Evolutionary conservation across 1,284 basidiomycete genomes (phyloP).

Genomic region (Neonothopanus nambi): DNA sequence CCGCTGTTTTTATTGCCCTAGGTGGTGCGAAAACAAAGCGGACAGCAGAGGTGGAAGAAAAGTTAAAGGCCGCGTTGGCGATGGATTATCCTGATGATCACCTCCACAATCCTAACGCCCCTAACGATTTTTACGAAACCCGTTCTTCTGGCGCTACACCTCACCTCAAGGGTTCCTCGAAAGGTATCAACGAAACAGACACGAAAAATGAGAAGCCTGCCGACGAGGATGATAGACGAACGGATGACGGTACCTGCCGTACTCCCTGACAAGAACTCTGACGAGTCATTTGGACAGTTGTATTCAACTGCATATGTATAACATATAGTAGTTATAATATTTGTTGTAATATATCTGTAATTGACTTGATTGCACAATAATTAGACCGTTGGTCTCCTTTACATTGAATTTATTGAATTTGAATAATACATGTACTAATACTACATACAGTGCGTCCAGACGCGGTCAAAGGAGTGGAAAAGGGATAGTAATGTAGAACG

Average conservation of each 20-base stretch:
- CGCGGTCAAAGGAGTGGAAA: background rate
- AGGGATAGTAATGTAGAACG: constrained; percentile 2
- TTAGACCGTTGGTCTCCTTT: too few relatives aligned
- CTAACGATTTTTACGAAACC: too few relatives aligned
- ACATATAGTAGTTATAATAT: too few relatives aligned
- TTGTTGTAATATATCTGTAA: too few relatives aligned
- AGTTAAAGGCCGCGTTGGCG: constrained; percentile 68
- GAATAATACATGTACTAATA: too few relatives aligned
- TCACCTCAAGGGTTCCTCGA: background rate
- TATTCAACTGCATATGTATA: background rate
- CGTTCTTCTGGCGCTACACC: background rate
- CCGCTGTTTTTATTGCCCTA: constrained; percentile 77
- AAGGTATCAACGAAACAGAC: too few relatives aligned
- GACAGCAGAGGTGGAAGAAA: constrained; percentile 68
- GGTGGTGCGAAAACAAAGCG: constrained; percentile 81
- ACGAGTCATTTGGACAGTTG: too few relatives aligned
- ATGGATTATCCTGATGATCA: constrained; percentile 36
- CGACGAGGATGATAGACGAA: constrained; percentile 1
- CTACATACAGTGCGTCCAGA: constrained; percentile 4
- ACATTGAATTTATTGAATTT: too few relatives aligned
- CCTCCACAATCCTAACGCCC: background rate
- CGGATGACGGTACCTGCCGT: constrained; percentile 3
- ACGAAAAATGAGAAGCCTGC: background rate
- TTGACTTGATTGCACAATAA: too few relatives aligned
- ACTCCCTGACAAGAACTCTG: background rate